Evolutionary conservation across 2,329 filamentous ascomycete species (phyloP).

Genomic region (Neurospora crassa): DNA sequence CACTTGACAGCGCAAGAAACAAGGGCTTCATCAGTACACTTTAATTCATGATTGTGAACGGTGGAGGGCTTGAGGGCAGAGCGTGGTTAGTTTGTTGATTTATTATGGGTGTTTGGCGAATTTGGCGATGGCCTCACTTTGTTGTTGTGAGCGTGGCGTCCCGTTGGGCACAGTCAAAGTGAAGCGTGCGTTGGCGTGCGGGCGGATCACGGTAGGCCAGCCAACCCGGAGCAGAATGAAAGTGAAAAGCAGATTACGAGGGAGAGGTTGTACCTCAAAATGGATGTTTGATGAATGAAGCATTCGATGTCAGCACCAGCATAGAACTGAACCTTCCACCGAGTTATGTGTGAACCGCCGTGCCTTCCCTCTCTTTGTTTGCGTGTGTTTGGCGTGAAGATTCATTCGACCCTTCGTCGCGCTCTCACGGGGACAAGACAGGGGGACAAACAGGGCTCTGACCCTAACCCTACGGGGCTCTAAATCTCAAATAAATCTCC

Average conservation of each 20-base stretch:
- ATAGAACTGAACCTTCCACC: background rate
- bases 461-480: background rate
- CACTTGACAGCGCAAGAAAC: background rate
- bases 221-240: background rate
- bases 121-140: background rate
- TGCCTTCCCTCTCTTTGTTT: background rate
- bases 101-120: background rate
- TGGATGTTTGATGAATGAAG: background rate
- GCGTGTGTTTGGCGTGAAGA: background rate
- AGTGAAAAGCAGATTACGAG: background rate
- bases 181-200: background rate
- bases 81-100: background rate
- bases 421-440: background rate
- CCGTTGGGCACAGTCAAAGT: background rate
- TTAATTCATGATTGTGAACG: background rate
- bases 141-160: background rate
- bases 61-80: background rate
- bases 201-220: background rate
- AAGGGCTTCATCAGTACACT: background rate
- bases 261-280: background rate
- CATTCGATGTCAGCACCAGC: background rate
- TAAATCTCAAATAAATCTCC: background rate
- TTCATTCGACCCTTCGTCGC: background rate
- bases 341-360: background rate
- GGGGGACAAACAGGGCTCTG: background rate